Conservation (phyloP, 768 basidiomycete species). For the Mycena sanguinolenta region DNA sequence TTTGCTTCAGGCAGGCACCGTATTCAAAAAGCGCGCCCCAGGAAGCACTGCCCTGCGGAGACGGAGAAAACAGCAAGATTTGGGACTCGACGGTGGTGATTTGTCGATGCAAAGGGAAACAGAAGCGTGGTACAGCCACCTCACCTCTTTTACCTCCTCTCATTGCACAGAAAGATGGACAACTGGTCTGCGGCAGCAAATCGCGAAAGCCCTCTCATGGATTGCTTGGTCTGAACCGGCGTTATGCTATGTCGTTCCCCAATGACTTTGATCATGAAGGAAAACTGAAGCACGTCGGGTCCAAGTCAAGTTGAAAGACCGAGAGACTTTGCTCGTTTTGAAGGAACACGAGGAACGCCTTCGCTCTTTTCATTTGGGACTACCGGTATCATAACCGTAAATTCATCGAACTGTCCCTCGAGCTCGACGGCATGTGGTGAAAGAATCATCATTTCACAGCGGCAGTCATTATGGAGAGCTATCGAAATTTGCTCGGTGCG, state of each 20-base stretch:
- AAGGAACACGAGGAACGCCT: slow-evolving; percentile 76
- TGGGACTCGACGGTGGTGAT: no score
- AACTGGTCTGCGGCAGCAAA: slow-evolving; percentile 78
- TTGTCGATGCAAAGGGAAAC: no score
- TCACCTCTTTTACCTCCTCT: no score
- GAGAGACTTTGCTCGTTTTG: slow-evolving; percentile 74
- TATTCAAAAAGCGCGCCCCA: no score
- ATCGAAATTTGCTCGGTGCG: slow-evolving; percentile 85
- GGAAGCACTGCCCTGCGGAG: no score
- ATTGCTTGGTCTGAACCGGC: slow-evolving; percentile 87
- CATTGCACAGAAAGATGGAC: no score
- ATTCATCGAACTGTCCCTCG: slow-evolving; percentile 74
- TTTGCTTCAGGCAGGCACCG: no score
- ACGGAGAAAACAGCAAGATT: no score
- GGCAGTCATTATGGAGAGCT: slow-evolving; percentile 84
- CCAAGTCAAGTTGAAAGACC: slow-evolving; percentile 74
- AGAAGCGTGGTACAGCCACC: no score
- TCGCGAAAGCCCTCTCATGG: slow-evolving; percentile 78
- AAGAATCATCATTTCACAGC: slow-evolving; percentile 94
- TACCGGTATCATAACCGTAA: slow-evolving; percentile 81
- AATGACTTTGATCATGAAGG: slow-evolving; percentile 79
- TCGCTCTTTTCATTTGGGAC: slow-evolving; percentile 89
- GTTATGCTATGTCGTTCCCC: slow-evolving; percentile 89
- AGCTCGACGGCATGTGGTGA: slow-evolving; percentile 84
- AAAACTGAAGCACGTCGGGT: slow-evolving; percentile 83